Percentiles rank a stretch among this genome's conserved stretches.
These are phyloP conservation scores for Boletales sp. DNA, from an alignment of 768 basidiomycete species.

Conservation along the genomic window DNA sequence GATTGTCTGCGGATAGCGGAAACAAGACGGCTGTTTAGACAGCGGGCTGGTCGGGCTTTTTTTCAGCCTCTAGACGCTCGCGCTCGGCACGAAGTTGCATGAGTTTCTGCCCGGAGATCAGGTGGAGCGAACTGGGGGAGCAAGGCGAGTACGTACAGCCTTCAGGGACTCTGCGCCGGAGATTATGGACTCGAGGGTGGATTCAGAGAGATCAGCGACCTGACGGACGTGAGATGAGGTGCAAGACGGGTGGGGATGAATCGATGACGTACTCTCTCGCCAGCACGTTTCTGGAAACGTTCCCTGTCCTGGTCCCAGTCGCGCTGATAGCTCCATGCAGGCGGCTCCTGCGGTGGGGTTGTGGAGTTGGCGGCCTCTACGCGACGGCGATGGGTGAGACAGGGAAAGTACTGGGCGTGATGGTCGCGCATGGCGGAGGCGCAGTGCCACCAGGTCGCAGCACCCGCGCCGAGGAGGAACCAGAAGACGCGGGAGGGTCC, in stretches of 20 bases:
- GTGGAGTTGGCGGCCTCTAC: no score
- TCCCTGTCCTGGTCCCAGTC: conserved; percentile 43
- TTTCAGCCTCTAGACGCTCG: conserved; percentile 46
- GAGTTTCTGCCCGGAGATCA: conserved; percentile 29
- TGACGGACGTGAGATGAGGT: neutral
- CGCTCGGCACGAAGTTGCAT: conserved; percentile 25
- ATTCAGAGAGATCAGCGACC: conserved; percentile 66
- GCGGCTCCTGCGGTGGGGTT: no score
- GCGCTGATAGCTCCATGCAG: no score
- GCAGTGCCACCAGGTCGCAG: conserved; percentile 37
- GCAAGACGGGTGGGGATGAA: neutral
- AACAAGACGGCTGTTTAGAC: conserved; percentile 20
- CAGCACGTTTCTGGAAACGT: conserved; percentile 48
- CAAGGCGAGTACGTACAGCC: conserved; percentile 41
- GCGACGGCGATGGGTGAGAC: conserved; percentile 18
- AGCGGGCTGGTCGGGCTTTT: conserved; percentile 26
- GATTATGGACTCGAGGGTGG: conserved; percentile 60
- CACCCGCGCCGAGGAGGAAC: conserved; percentile 60
- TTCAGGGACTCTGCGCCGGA: conserved; percentile 56
- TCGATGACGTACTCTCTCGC: conserved; percentile 13
- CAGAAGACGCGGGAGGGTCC: conserved; percentile 62
- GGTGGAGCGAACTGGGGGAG: neutral
- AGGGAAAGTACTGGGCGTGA: conserved; percentile 29
- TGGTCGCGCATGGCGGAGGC: conserved; percentile 42
- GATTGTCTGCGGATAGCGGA: conserved; percentile 18